These are phyloP conservation scores for Endocalyx cinctus DNA, from an alignment of 2,329 filamentous ascomycete species.

Conservation along the genomic window DNA sequence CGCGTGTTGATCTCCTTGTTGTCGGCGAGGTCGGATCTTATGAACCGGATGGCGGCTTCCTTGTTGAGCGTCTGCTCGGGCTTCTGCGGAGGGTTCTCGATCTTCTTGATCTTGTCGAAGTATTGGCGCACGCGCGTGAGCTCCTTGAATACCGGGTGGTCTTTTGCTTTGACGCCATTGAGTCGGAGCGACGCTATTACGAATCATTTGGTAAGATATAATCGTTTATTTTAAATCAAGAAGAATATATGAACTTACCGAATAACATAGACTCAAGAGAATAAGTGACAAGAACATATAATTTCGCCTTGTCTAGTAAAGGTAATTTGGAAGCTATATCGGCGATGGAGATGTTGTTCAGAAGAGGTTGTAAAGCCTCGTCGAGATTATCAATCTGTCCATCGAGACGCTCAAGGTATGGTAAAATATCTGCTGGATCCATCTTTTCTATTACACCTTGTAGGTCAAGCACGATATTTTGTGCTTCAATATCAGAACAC, in stretches of 20 bases:
- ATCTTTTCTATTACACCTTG: constrained; percentile 27
- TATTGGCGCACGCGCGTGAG: constrained; percentile 84
- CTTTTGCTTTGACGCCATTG: constrained; percentile 73
- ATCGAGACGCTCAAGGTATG: constrained; percentile 69
- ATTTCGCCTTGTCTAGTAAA: constrained; percentile 90
- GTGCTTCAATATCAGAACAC: not conserved
- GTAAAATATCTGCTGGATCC: constrained; percentile 53
- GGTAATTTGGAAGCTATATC: constrained; percentile 74
- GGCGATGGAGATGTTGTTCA: constrained; percentile 62
- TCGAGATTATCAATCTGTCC: constrained; percentile 76
- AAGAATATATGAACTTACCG: constrained; percentile 46
- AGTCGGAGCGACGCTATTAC: constrained; percentile 64
- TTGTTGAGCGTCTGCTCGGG: constrained; percentile 60
- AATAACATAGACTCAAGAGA: constrained; percentile 88
- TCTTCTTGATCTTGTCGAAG: constrained; percentile 82
- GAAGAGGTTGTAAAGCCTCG: constrained; percentile 67
- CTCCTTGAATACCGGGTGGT: constrained; percentile 81
- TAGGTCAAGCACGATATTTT: not conserved
- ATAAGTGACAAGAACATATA: constrained; percentile 84
- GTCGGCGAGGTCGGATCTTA: constrained; percentile 68
- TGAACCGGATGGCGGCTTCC: constrained; percentile 72
- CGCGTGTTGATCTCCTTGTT: constrained; percentile 48
- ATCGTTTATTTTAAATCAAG: no score
- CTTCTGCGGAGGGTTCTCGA: constrained; percentile 59
- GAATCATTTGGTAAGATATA: constrained; percentile 7